phyloP scores from a whole-genome alignment of 2,329 filamentous ascomycete species.

The Exophiala spinifera region DNA sequence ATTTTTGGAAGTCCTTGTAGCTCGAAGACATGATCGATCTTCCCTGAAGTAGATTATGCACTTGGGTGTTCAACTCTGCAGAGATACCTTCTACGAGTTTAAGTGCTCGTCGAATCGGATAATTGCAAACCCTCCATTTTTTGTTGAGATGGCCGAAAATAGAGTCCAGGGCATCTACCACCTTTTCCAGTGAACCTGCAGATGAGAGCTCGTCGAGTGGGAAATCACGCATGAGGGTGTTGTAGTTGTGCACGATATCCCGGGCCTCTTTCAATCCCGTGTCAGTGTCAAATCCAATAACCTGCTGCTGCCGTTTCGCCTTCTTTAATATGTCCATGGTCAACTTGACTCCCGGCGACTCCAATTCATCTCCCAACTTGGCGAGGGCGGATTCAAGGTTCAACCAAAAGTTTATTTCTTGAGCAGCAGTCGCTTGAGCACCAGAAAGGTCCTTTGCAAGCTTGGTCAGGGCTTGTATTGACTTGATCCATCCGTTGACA shows the following conservation, averaged over 20 bases:
- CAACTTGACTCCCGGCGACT: slow-evolving; percentile 81
- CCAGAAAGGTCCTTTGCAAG: slow-evolving; percentile 68
- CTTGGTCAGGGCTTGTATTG: slow-evolving; percentile 93
- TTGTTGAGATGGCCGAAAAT: slow-evolving; percentile 97
- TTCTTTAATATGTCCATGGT: slow-evolving; percentile 94
- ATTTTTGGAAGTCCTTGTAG: slow-evolving; percentile 80
- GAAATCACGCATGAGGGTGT: slow-evolving; percentile 97
- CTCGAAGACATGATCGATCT: slow-evolving; percentile 87
- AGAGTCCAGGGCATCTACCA: slow-evolving; percentile 80
- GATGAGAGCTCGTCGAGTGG: slow-evolving; percentile 92
- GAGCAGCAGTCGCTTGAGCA: slow-evolving; percentile 73
- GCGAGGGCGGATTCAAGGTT: slow-evolving; percentile 94
- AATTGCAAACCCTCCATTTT: slow-evolving; percentile 93
- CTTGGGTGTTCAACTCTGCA: slow-evolving; percentile 78
- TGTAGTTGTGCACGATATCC: slow-evolving; percentile 97
- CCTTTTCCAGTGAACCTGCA: slow-evolving; percentile 81
- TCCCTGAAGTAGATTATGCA: slow-evolving; percentile 82
- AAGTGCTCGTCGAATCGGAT: slow-evolving; percentile 85
- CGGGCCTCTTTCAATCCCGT: slow-evolving; percentile 94
- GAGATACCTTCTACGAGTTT: slow-evolving; percentile 97
- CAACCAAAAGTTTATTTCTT: slow-evolving; percentile 99
- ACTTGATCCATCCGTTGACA: slow-evolving; percentile 98
- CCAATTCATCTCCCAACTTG: slow-evolving; percentile 82
- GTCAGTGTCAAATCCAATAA: slow-evolving; percentile 93
- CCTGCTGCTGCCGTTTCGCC: slow-evolving; percentile 96